A percentile compares a stretch with the other conserved stretches of the same genome.
Conservation (phyloP, 345 rosid genomes). For the Tarenaya hassleriana region DNA sequence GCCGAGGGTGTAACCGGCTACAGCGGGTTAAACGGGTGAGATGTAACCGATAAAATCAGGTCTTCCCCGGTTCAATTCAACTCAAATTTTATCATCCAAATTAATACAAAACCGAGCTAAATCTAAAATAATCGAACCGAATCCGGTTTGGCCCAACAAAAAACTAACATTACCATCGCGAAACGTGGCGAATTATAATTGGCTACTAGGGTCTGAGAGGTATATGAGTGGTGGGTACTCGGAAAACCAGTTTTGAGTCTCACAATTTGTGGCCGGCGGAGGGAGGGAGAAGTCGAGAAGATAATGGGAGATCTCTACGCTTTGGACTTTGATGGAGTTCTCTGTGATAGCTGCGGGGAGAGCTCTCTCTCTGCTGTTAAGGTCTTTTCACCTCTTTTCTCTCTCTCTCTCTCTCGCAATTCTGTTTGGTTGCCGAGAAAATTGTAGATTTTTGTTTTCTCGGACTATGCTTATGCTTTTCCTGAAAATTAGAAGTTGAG, state of each 20-base stretch:
- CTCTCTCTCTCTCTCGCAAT: conserved; percentile 1
- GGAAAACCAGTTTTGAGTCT: too few species aligned
- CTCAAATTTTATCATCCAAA: too few species aligned
- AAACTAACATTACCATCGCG: too few species aligned
- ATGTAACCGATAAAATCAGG: conserved; percentile 12
- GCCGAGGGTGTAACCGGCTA: conserved; percentile 34
- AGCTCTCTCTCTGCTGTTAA: conserved; percentile 92
- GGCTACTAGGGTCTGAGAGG: background rate
- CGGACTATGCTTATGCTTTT: background rate
- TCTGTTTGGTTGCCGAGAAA: conserved; percentile 2
- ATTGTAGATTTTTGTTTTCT: background rate
- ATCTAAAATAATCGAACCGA: too few species aligned
- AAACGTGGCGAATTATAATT: conserved; percentile 12
- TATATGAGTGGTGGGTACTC: too few species aligned
- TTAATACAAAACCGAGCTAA: too few species aligned
- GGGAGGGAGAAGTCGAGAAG: conserved; percentile 8
- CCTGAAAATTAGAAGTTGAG: background rate
- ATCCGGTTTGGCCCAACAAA: background rate
- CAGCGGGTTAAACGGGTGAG: conserved; percentile 26
- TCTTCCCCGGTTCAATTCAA: too few species aligned
- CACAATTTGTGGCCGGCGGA: too few species aligned
- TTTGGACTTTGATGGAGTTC: conserved; percentile 92
- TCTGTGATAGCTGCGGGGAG: conserved; percentile 93
- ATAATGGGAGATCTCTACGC: conserved; percentile 73
- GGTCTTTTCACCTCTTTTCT: conserved; percentile 28